A percentile compares a stretch with the other conserved stretches of the same genome.
Conservation (phyloP, 176 grass and related monocot genomes). For the Bothriochloa decipiens region DNA sequence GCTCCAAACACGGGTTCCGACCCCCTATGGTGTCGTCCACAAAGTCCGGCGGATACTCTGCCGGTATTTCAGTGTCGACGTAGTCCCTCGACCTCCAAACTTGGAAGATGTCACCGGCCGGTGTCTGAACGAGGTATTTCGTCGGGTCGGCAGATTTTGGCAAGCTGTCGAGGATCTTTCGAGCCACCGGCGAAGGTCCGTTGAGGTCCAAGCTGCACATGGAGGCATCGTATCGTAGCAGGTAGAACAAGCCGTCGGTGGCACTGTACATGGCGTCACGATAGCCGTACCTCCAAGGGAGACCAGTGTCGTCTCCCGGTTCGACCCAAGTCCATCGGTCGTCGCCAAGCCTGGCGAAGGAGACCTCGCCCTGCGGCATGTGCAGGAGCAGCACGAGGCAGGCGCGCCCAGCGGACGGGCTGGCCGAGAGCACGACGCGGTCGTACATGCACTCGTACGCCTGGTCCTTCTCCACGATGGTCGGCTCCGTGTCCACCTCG, state of each 20-base stretch:
- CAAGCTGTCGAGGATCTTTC: background rate
- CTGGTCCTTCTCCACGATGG: rapidly evolving
- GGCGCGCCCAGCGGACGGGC: too few species aligned
- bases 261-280: too few species aligned
- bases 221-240: too few species aligned
- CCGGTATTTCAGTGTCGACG: background rate
- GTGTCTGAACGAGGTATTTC: background rate
- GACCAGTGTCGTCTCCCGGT: too few species aligned
- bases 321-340: background rate
- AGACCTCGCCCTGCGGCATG: background rate
- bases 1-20: background rate
- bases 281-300: too few species aligned
- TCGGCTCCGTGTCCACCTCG: background rate
- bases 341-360: conserved; percentile 31
- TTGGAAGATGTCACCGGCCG: conserved; percentile 1
- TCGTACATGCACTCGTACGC: background rate
- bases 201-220: too few species aligned
- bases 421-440: background rate
- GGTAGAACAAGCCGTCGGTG: too few species aligned
- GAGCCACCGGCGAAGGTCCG: background rate
- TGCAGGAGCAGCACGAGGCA: background rate
- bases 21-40: background rate
- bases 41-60: background rate
- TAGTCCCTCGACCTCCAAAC: background rate
- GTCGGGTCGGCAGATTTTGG: background rate